Evolutionary conservation across 345 rosid species (phyloP).

Genomic region (Eutrema yunnanense): DNA sequence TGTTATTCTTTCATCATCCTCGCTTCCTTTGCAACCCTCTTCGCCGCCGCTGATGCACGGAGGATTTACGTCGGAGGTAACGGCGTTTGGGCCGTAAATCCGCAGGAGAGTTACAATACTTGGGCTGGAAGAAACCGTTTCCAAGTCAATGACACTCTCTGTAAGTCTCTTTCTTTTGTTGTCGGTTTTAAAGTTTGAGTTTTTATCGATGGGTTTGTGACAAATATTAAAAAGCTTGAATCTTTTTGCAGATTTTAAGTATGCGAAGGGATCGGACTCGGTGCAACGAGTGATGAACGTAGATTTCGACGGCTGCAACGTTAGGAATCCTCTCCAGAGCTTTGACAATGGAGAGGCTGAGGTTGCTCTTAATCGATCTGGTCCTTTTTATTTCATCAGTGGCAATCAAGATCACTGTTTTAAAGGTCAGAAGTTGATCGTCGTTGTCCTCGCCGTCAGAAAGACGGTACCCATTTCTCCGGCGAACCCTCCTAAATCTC

Average conservation of each 20-base stretch:
- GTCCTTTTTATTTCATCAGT: conserved; percentile 55
- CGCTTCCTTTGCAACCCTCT: conserved; percentile 11
- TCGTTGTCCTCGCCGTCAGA: conserved; percentile 39
- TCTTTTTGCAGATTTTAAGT: conserved; percentile 38
- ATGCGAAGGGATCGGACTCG: conserved; percentile 48
- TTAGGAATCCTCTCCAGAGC: conserved; percentile 27
- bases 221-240: background rate
- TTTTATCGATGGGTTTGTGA: background rate
- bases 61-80: conserved; percentile 55
- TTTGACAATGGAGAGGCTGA: conserved; percentile 34
- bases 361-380: conserved; percentile 38
- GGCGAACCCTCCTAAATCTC: conserved; percentile 13
- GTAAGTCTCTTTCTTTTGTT: conserved; percentile 27
- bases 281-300: conserved; percentile 50
- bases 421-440: conserved; percentile 51
- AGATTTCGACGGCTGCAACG: conserved; percentile 48
- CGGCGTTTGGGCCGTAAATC: conserved; percentile 51
- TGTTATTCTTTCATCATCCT: conserved; percentile 22
- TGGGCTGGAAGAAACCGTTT: conserved; percentile 62
- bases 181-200: background rate
- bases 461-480: conserved; percentile 7
- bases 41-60: conserved; percentile 30
- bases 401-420: conserved; percentile 45
- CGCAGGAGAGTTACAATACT: conserved; percentile 36
- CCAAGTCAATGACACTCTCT: conserved; percentile 49